A percentile compares a stretch with the other conserved stretches of the same genome.
Conservation (phyloP, 352 stramenopile species). For the Globisporangium iwayamae region DNA sequence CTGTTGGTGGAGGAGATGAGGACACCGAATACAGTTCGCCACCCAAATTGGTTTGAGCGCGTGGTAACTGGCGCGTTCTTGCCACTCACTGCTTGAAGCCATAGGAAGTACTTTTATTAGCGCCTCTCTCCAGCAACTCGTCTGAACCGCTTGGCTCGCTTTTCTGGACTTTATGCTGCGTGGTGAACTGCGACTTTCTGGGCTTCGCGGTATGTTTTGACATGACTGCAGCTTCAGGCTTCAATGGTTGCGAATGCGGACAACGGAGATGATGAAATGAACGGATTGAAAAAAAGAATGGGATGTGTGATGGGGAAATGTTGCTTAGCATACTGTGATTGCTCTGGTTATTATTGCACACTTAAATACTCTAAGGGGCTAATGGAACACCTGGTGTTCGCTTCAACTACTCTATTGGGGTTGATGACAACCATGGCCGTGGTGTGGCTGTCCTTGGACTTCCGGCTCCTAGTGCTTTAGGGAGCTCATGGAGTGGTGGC, state of each 20-base stretch:
- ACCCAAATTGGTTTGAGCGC: too few relatives aligned
- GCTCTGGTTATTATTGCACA: neutral
- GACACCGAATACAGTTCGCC: too few relatives aligned
- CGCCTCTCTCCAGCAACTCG: too few relatives aligned
- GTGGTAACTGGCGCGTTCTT: too few relatives aligned
- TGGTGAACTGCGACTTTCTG: too few relatives aligned
- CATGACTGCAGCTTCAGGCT: neutral
- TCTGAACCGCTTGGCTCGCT: slow-evolving; percentile 4
- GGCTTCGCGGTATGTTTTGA: too few relatives aligned
- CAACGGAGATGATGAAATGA: neutral
- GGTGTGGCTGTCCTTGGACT: too few relatives aligned
- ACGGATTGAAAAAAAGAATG: neutral
- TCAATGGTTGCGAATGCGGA: neutral
- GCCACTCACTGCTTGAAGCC: neutral
- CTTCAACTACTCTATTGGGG: neutral
- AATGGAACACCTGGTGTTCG: neutral
- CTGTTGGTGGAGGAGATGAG: neutral
- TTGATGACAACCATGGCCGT: neutral
- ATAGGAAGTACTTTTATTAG: neutral
- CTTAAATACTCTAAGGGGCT: neutral
- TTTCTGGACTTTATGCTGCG: neutral
- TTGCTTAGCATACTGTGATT: neutral
- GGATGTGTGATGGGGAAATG: neutral
- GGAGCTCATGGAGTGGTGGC: neutral
- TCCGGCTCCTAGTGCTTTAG: neutral